Evolutionary conservation across 306 rosid species (phyloP).

Genomic region (Hippophae rhamnoides): DNA sequence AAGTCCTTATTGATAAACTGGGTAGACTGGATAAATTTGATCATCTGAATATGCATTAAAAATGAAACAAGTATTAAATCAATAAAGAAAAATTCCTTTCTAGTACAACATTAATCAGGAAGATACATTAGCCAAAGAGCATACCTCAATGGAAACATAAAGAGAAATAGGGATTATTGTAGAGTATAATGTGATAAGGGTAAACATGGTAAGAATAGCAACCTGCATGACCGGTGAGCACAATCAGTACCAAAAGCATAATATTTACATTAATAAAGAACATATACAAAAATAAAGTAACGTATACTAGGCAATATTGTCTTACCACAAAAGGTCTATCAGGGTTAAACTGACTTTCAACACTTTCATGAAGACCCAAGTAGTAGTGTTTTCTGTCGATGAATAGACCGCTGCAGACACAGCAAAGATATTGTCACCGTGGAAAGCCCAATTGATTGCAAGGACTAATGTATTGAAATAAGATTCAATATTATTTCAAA

Average conservation of each 20-base stretch:
- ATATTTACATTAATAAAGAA: conserved; percentile 5
- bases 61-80: conserved; percentile 15
- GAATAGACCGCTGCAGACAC: conserved; percentile 61
- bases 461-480: neutral
- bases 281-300: conserved; percentile 6
- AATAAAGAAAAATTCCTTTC: conserved; percentile 6
- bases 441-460: neutral
- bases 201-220: conserved; percentile 75
- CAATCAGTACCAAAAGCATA: conserved; percentile 18
- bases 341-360: conserved; percentile 68
- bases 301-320: conserved; percentile 20
- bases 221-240: conserved; percentile 46
- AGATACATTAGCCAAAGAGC: conserved; percentile 19
- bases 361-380: conserved; percentile 53
- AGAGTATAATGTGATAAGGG: conserved; percentile 84
- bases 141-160: conserved; percentile 93
- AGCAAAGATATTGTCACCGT: conserved; percentile 13
- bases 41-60: conserved; percentile 56
- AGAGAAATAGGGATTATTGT: conserved; percentile 96
- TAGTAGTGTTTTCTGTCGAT: conserved; percentile 64
- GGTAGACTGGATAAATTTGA: conserved; percentile 88
- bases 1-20: conserved; percentile 93
- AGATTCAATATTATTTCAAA: neutral
- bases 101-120: conserved; percentile 8
- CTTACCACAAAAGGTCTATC: conserved; percentile 66